phyloP scores from a whole-genome alignment of 768 basidiomycete genomes.

The Lepiota venenata region DNA sequence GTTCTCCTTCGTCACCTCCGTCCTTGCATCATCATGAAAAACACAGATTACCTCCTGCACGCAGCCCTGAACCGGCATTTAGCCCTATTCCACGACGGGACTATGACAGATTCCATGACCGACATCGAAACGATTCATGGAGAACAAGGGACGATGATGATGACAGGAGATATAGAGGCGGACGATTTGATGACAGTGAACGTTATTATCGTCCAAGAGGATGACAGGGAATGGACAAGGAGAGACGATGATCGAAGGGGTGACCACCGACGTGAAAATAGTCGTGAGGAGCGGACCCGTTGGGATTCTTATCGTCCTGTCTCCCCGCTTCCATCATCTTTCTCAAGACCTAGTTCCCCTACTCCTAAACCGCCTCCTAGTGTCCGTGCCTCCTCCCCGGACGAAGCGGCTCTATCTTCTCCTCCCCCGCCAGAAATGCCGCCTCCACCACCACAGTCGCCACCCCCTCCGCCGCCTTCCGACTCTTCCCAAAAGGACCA shows the following conservation, averaged over 20 bases:
- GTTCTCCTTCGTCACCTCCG: constrained; percentile 11
- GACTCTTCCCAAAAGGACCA: constrained; percentile 14
- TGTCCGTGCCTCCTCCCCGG: constrained; percentile 18
- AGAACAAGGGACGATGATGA: constrained; percentile 28
- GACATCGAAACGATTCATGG: constrained; percentile 12
- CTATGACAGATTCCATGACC: constrained; percentile 28
- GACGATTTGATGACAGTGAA: constrained; percentile 16
- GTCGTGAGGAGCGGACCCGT: constrained; percentile 21
- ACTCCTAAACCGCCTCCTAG: constrained; percentile 14
- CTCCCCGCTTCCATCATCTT: constrained; percentile 17
- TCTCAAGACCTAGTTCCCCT: constrained; percentile 18
- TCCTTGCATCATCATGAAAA: constrained; percentile 26
- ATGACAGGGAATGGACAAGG: constrained; percentile 32
- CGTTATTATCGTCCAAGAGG: constrained; percentile 23
- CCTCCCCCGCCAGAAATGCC: constrained; percentile 16
- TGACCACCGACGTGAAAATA: constrained; percentile 15
- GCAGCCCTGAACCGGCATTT: constrained; percentile 30
- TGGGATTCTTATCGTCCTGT: constrained; percentile 20
- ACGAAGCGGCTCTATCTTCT: constrained; percentile 9
- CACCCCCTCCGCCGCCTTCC: constrained; percentile 20
- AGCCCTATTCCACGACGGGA: constrained; percentile 37
- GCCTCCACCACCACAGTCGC: constrained; percentile 10
- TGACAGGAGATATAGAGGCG: constrained; percentile 25
- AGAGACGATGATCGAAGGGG: constrained; percentile 24
- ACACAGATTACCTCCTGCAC: constrained; percentile 37